These are phyloP conservation scores for Chamaenerion angustifolium DNA, from an alignment of 345 rosid species.

Conservation along the genomic window DNA sequence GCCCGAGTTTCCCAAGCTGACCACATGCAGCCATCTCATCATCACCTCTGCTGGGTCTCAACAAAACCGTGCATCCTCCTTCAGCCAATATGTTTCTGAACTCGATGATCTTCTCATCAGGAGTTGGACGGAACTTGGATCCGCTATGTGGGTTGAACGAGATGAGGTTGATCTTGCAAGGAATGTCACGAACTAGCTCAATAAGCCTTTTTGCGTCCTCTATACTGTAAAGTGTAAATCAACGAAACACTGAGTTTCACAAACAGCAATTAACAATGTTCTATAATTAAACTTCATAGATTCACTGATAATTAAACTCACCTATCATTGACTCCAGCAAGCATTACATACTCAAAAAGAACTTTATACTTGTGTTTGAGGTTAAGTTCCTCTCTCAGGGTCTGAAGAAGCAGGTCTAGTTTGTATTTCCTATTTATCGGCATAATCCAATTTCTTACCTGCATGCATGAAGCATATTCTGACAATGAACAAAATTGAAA, in stretches of 20 bases:
- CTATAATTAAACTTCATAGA: background rate
- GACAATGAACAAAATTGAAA: background rate
- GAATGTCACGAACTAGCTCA: conserved; percentile 71
- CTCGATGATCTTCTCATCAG: conserved; percentile 58
- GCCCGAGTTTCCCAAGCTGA: conserved; percentile 78
- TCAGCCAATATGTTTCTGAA: conserved; percentile 60
- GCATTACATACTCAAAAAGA: conserved; percentile 82
- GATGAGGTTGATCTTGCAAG: conserved; percentile 92
- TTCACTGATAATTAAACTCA: conserved; percentile 5
- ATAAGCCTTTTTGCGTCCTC: conserved; percentile 85
- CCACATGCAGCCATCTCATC: conserved; percentile 99
- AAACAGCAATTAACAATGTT: background rate
- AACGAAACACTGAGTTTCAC: background rate
- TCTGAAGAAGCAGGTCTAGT: conserved; percentile 59
- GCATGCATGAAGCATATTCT: conserved; percentile 8
- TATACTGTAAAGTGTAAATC: conserved; percentile 56
- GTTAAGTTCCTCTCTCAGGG: conserved; percentile 59
- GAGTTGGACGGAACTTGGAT: conserved; percentile 66
- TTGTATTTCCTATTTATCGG: conserved; percentile 80
- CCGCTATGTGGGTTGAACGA: conserved; percentile 77
- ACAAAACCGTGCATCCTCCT: conserved; percentile 54
- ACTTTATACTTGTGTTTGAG: conserved; percentile 62
- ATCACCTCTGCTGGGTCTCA: conserved; percentile 69
- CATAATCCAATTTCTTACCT: conserved; percentile 96
- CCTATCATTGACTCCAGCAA: conserved; percentile 88